phyloP scores from a whole-genome alignment of 768 basidiomycete species.

The Hericium erinaceus region DNA sequence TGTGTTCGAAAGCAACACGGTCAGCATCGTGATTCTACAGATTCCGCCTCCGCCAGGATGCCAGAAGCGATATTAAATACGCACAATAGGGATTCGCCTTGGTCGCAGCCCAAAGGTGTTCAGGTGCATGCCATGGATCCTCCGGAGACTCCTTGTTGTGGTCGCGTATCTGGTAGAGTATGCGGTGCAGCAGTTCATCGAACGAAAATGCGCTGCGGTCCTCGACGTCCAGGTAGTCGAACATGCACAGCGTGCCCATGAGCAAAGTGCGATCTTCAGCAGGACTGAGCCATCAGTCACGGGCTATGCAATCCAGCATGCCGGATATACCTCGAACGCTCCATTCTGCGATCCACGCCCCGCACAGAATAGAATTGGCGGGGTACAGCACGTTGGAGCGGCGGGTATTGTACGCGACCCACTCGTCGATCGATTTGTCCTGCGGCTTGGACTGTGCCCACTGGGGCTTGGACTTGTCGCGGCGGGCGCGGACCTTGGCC shows the following conservation, averaged over 20 bases:
- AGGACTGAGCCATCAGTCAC: neutral
- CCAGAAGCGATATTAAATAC: neutral
- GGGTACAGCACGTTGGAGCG: neutral
- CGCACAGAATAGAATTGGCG: neutral
- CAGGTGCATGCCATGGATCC: neutral
- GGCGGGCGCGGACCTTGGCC: neutral
- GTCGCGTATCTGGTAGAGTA: neutral
- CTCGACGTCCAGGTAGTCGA: neutral
- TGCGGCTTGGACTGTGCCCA: neutral
- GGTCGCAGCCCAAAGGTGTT: neutral
- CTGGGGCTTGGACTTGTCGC: neutral
- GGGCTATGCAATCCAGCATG: neutral
- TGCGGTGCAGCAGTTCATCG: neutral
- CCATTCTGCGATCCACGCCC: neutral
- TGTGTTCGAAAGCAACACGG: neutral
- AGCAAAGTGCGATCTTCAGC: neutral
- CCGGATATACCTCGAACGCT: neutral
- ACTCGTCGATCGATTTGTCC: neutral
- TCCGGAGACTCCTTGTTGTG: neutral
- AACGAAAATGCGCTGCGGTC: neutral
- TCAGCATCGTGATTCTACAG: neutral
- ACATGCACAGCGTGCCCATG: neutral
- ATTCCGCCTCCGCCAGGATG: neutral
- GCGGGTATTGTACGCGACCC: neutral
- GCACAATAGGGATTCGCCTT: neutral